A percentile compares a stretch with the other conserved stretches of the same genome.
Evolutionary conservation across 78 protist genomes (phyloP).

Genomic region (Dictyostelium intermedium): DNA sequence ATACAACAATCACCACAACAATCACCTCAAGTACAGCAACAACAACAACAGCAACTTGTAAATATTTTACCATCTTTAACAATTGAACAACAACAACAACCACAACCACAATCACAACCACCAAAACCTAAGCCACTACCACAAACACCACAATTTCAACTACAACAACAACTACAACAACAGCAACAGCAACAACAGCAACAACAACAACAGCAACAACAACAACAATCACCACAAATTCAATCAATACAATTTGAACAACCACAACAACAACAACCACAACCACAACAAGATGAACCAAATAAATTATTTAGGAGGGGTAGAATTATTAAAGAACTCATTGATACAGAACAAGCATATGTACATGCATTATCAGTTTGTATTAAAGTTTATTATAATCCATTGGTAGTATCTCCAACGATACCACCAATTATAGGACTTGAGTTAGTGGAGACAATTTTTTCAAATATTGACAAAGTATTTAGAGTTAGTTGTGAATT

Average conservation of each 20-base stretch:
- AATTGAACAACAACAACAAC: background rate
- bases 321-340: constrained; percentile 54
- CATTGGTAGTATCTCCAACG: constrained; percentile 51
- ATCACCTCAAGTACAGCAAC: background rate
- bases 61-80: background rate
- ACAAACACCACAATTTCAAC: background rate
- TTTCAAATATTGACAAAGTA: constrained; percentile 58
- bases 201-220: background rate
- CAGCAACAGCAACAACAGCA: too few species aligned
- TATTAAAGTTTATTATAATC: constrained; percentile 72
- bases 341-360: constrained; percentile 71
- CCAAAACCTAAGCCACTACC: too few species aligned
- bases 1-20: background rate
- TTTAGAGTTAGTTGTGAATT: constrained; percentile 69
- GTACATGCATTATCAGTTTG: constrained; percentile 53
- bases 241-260: too few species aligned
- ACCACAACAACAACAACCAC: background rate
- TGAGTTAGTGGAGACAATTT: constrained; percentile 31
- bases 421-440: constrained; percentile 45
- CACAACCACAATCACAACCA: background rate
- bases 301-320: constrained; percentile 20
- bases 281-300: background rate
- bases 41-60: background rate
- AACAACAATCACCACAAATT: background rate
- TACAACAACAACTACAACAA: background rate